These are phyloP conservation scores for Diaporthe australafricana DNA, from an alignment of 2,329 filamentous ascomycete species.

Conservation along the genomic window DNA sequence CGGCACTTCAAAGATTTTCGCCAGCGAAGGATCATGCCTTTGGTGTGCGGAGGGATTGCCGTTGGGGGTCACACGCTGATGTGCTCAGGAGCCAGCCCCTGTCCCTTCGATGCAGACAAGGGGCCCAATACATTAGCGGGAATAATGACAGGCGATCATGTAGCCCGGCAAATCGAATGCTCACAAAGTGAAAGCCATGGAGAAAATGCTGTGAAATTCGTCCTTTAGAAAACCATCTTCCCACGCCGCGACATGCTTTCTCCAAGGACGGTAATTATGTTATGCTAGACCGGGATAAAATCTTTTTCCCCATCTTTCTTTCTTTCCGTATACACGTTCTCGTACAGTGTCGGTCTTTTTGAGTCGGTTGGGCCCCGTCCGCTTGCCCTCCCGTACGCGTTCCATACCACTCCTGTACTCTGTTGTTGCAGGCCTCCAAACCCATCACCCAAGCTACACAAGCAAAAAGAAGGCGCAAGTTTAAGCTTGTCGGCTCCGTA, in stretches of 20 bases:
- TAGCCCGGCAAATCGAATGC: neutral
- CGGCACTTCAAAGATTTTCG: too few species aligned
- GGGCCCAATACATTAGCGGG: too few species aligned
- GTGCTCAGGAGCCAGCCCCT: too few species aligned
- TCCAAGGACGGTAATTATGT: slow-evolving; percentile 21
- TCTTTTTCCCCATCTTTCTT: slow-evolving; percentile 7
- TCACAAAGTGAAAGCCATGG: neutral
- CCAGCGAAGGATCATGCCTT: too few species aligned
- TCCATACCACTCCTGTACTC: neutral
- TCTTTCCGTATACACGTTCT: slow-evolving; percentile 12
- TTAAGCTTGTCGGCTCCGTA: too few species aligned
- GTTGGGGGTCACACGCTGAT: too few species aligned
- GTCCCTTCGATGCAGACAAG: too few species aligned
- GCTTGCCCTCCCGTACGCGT: neutral
- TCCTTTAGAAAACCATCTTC: slow-evolving; percentile 15
- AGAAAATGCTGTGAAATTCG: slow-evolving; percentile 15
- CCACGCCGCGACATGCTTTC: slow-evolving; percentile 10
- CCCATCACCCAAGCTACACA: neutral
- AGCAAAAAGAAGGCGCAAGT: neutral
- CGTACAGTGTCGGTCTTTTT: slow-evolving; percentile 2
- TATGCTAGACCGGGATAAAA: slow-evolving; percentile 1
- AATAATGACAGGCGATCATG: too few species aligned
- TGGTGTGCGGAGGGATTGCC: too few species aligned
- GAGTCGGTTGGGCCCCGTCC: neutral
- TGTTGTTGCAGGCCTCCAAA: neutral